phyloP scores from a whole-genome alignment of 371 early-diverging fungal species.

The Circinella umbellata region DNA sequence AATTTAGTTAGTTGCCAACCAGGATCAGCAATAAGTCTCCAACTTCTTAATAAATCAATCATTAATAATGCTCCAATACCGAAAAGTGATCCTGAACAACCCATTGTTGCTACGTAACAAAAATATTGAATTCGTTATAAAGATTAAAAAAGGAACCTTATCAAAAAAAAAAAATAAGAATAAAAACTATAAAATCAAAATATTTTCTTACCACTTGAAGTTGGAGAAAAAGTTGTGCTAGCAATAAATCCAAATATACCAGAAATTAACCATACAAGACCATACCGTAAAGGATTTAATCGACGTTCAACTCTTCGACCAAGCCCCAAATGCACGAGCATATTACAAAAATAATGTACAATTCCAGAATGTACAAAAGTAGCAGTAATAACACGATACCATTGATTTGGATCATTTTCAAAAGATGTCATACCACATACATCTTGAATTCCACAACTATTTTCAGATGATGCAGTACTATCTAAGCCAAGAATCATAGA shows the following conservation, averaged over 20 bases:
- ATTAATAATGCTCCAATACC: conserved; percentile 72
- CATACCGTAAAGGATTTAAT: conserved; percentile 61
- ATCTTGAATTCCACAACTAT: conserved; percentile 42
- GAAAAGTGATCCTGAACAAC: conserved; percentile 79
- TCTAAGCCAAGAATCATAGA: not conserved
- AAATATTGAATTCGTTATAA: not conserved
- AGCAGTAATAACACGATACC: conserved; percentile 77
- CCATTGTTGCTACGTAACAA: conserved; percentile 59
- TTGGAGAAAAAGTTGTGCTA: conserved; percentile 66
- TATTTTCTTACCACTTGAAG: conserved; percentile 17
- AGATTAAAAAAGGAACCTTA: conserved; percentile 1
- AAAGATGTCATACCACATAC: conserved; percentile 55
- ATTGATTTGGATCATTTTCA: conserved; percentile 62
- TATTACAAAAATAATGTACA: conserved; percentile 76
- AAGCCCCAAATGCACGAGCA: conserved; percentile 63
- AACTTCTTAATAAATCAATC: conserved; percentile 76
- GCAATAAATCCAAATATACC: conserved; percentile 80
- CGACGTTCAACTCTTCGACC: conserved; percentile 72
- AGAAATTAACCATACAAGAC: conserved; percentile 65
- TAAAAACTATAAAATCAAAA: not conserved
- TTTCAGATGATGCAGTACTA: not conserved
- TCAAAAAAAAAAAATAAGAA: too few species aligned
- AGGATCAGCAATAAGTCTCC: conserved; percentile 66
- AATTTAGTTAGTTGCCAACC: conserved; percentile 67
- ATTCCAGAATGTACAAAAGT: conserved; percentile 82